Evolutionary conservation across 2,329 filamentous ascomycete species (phyloP).

Genomic region (Alternaria sp.): DNA sequence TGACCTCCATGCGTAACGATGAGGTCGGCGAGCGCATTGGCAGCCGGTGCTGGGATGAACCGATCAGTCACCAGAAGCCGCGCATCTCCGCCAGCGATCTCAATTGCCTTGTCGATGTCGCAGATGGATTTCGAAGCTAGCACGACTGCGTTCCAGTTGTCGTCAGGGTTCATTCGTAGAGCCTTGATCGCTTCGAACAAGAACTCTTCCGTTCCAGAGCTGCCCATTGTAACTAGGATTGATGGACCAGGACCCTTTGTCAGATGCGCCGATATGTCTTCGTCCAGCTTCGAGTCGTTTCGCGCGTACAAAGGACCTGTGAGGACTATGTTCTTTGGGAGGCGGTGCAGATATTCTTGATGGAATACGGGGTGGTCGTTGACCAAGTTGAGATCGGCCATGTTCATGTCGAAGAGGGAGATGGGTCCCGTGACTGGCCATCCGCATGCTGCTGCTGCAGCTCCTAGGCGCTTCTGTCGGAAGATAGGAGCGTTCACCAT

Average conservation of each 20-base stretch:
- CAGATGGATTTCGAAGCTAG: slow-evolving; percentile 42
- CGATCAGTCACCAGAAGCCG: slow-evolving; percentile 39
- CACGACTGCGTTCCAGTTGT: slow-evolving; percentile 40
- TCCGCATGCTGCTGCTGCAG: slow-evolving; percentile 34
- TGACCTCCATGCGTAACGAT: slow-evolving; percentile 41
- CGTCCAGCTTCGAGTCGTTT: slow-evolving; percentile 29
- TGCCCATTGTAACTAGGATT: slow-evolving; percentile 42
- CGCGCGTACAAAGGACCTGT: slow-evolving; percentile 37
- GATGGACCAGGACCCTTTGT: slow-evolving; percentile 28
- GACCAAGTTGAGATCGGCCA: slow-evolving; percentile 44
- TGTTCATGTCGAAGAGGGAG: slow-evolving; percentile 44
- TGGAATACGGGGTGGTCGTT: slow-evolving; percentile 44
- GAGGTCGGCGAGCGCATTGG: slow-evolving; percentile 38
- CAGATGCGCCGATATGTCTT: slow-evolving; percentile 36
- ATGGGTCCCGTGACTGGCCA: slow-evolving; percentile 40
- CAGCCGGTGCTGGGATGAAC: slow-evolving; percentile 38
- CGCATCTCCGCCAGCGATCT: slow-evolving; percentile 29
- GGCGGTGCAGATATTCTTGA: slow-evolving; percentile 34
- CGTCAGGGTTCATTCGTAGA: slow-evolving; percentile 27
- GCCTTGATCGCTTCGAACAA: slow-evolving; percentile 42
- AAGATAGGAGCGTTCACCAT: slow-evolving; percentile 44
- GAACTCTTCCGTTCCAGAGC: slow-evolving; percentile 40
- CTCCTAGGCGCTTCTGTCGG: slow-evolving; percentile 38
- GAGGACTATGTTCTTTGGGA: slow-evolving; percentile 40
- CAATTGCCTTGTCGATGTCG: slow-evolving; percentile 33